Conservation (phyloP, 2,329 filamentous ascomycete species). For the Cryphonectria radicalis region DNA sequence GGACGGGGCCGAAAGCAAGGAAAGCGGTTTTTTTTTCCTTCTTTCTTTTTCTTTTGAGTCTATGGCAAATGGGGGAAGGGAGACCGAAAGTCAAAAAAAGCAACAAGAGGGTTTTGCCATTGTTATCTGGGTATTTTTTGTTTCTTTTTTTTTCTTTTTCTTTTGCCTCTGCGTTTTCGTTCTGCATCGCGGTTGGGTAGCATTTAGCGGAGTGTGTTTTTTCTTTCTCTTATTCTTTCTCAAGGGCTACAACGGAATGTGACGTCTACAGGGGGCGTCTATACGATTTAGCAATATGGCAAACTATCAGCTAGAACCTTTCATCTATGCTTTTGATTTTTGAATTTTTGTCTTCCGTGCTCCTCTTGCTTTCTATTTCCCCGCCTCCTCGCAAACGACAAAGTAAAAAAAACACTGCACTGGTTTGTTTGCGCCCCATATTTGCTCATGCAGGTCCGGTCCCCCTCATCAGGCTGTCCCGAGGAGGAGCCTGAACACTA, state of each 20-base stretch:
- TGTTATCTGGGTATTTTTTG: not conserved
- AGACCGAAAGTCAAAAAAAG: not conserved
- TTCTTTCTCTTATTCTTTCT: not conserved
- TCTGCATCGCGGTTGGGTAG: conserved; percentile 14
- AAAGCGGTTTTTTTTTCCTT: not conserved
- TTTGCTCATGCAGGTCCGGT: not conserved
- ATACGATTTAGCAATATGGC: not conserved
- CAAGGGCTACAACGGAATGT: not conserved
- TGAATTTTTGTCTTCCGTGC: not conserved
- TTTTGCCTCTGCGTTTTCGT: not conserved
- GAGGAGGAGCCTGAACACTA: not conserved
- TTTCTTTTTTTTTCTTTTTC: not conserved
- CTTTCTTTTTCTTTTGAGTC: not conserved
- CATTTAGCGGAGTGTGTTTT: conserved; percentile 12
- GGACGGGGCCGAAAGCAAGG: not conserved
- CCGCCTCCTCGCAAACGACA: not conserved
- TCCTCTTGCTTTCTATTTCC: not conserved
- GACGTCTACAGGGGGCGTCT: not conserved
- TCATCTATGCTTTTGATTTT: not conserved
- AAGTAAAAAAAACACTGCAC: not conserved
- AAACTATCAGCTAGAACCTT: not conserved
- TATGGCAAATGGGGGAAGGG: conserved; percentile 4
- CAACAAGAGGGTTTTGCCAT: not conserved
- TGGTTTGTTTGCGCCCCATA: not conserved
- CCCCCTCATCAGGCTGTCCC: not conserved